A percentile compares a stretch with the other conserved stretches of the same genome.
phyloP scores from a whole-genome alignment of 192 early-diverging fungal genomes.

The Haplosporangium gracile region DNA sequence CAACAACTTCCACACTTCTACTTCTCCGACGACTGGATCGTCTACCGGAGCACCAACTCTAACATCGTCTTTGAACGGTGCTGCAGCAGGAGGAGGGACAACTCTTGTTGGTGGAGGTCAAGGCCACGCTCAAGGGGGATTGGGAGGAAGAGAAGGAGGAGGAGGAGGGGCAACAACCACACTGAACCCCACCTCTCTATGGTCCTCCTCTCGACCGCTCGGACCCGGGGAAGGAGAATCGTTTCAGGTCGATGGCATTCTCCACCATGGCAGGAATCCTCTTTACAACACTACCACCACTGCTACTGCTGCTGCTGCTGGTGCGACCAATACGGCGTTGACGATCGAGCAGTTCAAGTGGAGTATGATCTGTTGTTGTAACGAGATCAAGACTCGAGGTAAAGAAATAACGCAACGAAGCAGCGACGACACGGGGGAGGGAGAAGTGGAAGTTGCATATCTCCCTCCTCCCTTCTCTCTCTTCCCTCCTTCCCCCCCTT shows the following conservation, averaged over 20 bases:
- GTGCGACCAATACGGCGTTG: not conserved
- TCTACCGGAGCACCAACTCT: conserved; percentile 1
- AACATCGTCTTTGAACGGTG: not conserved
- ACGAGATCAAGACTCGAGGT: conserved; percentile 49
- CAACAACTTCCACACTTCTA: not conserved
- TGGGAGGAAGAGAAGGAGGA: not conserved
- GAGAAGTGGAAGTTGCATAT: not conserved
- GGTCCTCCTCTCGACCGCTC: not conserved
- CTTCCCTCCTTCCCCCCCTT: not conserved
- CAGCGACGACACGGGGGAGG: not conserved
- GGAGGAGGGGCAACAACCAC: not conserved
- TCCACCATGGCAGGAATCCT: not conserved
- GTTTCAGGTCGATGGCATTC: conserved; percentile 7
- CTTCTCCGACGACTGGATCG: conserved; percentile 8
- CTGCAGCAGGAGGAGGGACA: not conserved
- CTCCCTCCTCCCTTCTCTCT: not conserved
- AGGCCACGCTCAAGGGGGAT: not conserved
- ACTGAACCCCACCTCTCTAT: not conserved
- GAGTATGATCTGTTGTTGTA: conserved; percentile 31
- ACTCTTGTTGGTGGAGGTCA: not conserved
- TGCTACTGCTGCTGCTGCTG: not conserved
- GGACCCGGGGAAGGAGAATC: not conserved
- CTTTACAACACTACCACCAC: not conserved
- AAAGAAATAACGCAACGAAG: not conserved
- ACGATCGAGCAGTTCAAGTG: conserved; percentile 53